phyloP scores from a whole-genome alignment of 257 asterid species.

The Echium plantagineum region DNA sequence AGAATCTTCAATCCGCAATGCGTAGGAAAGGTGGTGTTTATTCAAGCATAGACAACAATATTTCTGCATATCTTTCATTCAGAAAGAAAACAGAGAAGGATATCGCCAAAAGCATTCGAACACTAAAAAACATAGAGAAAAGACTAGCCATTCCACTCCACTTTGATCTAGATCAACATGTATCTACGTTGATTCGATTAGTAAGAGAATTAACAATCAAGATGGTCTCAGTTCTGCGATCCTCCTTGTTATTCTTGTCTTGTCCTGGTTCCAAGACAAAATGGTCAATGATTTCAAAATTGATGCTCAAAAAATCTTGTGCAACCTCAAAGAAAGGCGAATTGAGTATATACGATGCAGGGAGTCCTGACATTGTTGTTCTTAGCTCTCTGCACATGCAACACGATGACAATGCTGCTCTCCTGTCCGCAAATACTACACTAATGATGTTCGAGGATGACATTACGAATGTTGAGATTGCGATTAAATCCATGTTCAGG shows the following conservation, averaged over 20 bases:
- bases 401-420: slow-evolving; percentile 19
- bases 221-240: slow-evolving; percentile 21
- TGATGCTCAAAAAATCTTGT: slow-evolving; percentile 20
- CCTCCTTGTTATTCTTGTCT: slow-evolving; percentile 33
- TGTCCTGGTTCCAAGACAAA: slow-evolving; percentile 24
- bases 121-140: slow-evolving; percentile 24
- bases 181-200: slow-evolving; percentile 11
- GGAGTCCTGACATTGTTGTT: slow-evolving; percentile 33
- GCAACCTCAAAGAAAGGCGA: slow-evolving; percentile 1
- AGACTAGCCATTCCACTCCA: slow-evolving; percentile 4
- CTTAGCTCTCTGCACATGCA: slow-evolving; percentile 22
- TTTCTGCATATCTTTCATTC: slow-evolving; percentile 12
- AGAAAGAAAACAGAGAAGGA: slow-evolving; percentile 30
- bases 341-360: slow-evolving; percentile 12
- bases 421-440: slow-evolving; percentile 15
- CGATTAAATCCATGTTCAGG: slow-evolving; percentile 21
- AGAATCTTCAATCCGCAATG: slow-evolving; percentile 36
- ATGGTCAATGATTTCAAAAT: slow-evolving; percentile 23
- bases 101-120: slow-evolving; percentile 23
- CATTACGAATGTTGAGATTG: slow-evolving; percentile 20
- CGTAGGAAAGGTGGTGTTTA: slow-evolving; percentile 37
- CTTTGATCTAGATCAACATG: slow-evolving; percentile 7
- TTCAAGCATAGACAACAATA: slow-evolving; percentile 20
- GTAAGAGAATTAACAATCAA: slow-evolving; percentile 24
- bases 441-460: slow-evolving; percentile 24